phyloP scores from a whole-genome alignment of 2,329 filamentous ascomycete genomes.

The Trichoderma hamatum region DNA sequence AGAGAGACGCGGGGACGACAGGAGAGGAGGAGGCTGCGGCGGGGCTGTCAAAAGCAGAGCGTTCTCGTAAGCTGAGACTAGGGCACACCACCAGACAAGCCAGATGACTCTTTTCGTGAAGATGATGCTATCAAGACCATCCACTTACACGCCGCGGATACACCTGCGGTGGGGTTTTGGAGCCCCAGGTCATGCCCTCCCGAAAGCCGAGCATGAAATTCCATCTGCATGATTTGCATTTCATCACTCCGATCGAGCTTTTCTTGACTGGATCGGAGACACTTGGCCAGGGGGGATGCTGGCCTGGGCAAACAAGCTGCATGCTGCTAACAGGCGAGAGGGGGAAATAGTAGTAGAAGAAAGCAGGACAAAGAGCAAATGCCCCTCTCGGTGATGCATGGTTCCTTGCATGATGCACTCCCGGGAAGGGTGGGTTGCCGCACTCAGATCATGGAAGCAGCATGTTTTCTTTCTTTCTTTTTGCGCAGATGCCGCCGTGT shows the following conservation, averaged over 20 bases:
- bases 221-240: slow-evolving; percentile 37
- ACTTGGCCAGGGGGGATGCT: not conserved
- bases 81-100: slow-evolving; percentile 10
- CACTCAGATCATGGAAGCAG: not conserved
- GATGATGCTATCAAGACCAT: slow-evolving; percentile 1
- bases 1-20: not conserved
- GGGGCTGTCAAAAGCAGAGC: not conserved
- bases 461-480: not conserved
- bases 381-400: slow-evolving; percentile 24
- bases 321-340: not conserved
- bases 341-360: not conserved
- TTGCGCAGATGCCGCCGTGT: not conserved
- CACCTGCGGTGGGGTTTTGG: slow-evolving; percentile 4
- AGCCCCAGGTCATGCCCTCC: slow-evolving; percentile 35
- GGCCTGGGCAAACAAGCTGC: not conserved
- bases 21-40: not conserved
- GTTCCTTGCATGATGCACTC: slow-evolving; percentile 30
- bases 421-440: not conserved
- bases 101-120: slow-evolving; percentile 2
- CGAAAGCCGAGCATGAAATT: slow-evolving; percentile 14
- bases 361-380: not conserved
- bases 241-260: slow-evolving; percentile 33
- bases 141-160: not conserved
- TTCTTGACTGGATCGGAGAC: slow-evolving; percentile 36
- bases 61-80: slow-evolving; percentile 24